A percentile compares a stretch with the other conserved stretches of the same genome.
These are phyloP conservation scores for Fagus sylvatica DNA, from an alignment of 306 rosid genomes.

Conservation along the genomic window DNA sequence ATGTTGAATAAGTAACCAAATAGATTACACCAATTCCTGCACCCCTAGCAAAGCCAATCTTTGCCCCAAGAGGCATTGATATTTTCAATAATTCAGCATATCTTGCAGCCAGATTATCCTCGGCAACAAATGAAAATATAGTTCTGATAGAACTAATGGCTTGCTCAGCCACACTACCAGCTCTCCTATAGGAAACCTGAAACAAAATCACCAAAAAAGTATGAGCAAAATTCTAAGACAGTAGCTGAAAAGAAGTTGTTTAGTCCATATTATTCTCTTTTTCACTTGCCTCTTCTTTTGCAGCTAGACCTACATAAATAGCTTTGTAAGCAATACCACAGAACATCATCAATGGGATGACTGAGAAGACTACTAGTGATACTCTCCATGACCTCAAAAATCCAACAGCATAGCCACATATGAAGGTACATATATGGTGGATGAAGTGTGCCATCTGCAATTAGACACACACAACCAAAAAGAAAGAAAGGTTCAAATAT, in stretches of 20 bases:
- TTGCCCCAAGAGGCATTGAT: constrained; percentile 72
- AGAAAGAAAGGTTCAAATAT: neutral
- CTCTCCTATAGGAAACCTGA: constrained; percentile 71
- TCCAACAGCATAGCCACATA: constrained; percentile 81
- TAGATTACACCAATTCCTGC: constrained; percentile 84
- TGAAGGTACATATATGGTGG: constrained; percentile 72
- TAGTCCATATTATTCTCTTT: neutral
- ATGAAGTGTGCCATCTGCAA: constrained; percentile 93
- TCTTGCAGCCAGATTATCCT: constrained; percentile 55
- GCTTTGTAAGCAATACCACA: constrained; percentile 86
- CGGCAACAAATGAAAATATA: constrained; percentile 82
- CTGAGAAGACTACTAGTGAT: constrained; percentile 72
- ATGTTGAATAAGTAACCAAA: constrained; percentile 77
- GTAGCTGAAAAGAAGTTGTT: neutral
- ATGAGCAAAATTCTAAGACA: constrained; percentile 24
- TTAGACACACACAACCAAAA: neutral
- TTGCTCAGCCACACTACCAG: constrained; percentile 82
- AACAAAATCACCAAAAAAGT: constrained; percentile 1
- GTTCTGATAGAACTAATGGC: constrained; percentile 82
- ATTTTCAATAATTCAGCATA: constrained; percentile 51
- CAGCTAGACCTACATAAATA: constrained; percentile 73
- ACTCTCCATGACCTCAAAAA: constrained; percentile 79
- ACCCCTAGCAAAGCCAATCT: constrained; percentile 82
- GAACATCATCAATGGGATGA: constrained; percentile 80
- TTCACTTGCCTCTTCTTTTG: constrained; percentile 74